Evolutionary conservation across 2,329 filamentous ascomycete species (phyloP), one percentile per base, ranked within the genome.

Genomic region (Decorospora gaudefroyi): DNA sequence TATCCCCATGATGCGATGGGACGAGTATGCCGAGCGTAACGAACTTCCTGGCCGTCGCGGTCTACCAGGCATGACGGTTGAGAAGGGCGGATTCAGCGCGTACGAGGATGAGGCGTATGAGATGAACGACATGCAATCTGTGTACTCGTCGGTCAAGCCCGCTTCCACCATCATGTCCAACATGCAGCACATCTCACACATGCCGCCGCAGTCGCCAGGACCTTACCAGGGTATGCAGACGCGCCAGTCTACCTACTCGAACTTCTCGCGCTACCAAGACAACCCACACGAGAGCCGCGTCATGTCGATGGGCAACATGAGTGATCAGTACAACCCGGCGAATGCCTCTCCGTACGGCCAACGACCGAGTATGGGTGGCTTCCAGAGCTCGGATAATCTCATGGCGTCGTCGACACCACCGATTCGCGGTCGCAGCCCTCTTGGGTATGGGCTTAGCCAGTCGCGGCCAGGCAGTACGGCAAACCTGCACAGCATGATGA

Each of bases 71-170:
- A 63, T 68, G 32, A 38, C 49, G 4, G 71, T 71, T 19, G 87
- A 88, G 71, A 88, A 90, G 73, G 65, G 62, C 32, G 62, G 61
- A 4, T 79, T 83, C 16, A 81, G 78, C 30, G 74, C 75, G 1
- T 91, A 89, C 60, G 82, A 85, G 27, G 87, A 92, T 51, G 84
- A 86, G 52, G 76, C 73, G n/a, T 95, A 90, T 64, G 93, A 99
- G 73, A 91, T 97, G 86, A 95, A 99, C 68, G 93, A 99, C 70
- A 95, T 97, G 79, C 91, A 90, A 69, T 96, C 90, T 0, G 85
- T 95, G 47, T 97, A 97, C 76, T 96, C 91, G 4, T 95, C 90
- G 1, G 88, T 91, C 48, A 86, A 92, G 79, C 76, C 91, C 70
- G 79, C 90, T 4, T 86, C 90, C 6, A 96, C 91, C 2, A 86